Percentiles rank a stretch among this genome's conserved stretches.
Conservation (phyloP, 352 stramenopile genomes). For the Globisporangium solare region DNA sequence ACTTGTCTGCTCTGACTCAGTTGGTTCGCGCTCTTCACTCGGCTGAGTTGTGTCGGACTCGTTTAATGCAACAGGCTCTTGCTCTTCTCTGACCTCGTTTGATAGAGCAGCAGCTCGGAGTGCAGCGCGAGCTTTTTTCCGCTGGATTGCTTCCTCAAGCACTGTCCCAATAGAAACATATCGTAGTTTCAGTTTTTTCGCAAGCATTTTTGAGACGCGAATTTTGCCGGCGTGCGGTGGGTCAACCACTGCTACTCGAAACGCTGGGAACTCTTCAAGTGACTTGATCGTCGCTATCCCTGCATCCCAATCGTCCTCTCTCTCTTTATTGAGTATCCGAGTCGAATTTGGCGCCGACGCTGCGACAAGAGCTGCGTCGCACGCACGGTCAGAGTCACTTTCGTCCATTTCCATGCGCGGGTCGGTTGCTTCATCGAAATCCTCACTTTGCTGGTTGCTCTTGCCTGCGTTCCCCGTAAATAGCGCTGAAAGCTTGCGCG, state of each 20-base stretch:
- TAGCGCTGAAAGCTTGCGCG: slow-evolving; percentile 50
- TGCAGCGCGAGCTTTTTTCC: slow-evolving; percentile 13
- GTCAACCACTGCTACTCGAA: slow-evolving; percentile 50
- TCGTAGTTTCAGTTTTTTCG: slow-evolving; percentile 33
- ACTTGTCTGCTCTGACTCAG: background rate
- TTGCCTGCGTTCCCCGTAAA: slow-evolving; percentile 6
- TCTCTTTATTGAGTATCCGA: slow-evolving; percentile 19
- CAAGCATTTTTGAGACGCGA: slow-evolving; percentile 39
- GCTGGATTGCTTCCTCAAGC: slow-evolving; percentile 36
- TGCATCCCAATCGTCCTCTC: slow-evolving; percentile 33
- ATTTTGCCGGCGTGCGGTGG: slow-evolving; percentile 55
- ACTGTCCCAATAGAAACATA: slow-evolving; percentile 40
- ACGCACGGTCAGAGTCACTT: background rate
- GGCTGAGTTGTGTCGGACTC: background rate
- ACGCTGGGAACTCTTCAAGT: slow-evolving; percentile 37
- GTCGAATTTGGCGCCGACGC: slow-evolving; percentile 5
- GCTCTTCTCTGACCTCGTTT: background rate
- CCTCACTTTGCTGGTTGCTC: background rate
- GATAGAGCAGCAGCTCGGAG: background rate
- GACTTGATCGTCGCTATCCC: slow-evolving; percentile 33
- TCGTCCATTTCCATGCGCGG: background rate
- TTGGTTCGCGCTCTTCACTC: background rate
- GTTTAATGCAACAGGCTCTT: slow-evolving; percentile 6
- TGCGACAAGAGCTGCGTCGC: background rate
- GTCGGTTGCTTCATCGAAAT: background rate